A percentile compares a stretch with the other conserved stretches of the same genome.
These are phyloP conservation scores for Blastobotrys indianensis DNA, from an alignment of 1,139 yeast genomes.

Conservation along the genomic window DNA sequence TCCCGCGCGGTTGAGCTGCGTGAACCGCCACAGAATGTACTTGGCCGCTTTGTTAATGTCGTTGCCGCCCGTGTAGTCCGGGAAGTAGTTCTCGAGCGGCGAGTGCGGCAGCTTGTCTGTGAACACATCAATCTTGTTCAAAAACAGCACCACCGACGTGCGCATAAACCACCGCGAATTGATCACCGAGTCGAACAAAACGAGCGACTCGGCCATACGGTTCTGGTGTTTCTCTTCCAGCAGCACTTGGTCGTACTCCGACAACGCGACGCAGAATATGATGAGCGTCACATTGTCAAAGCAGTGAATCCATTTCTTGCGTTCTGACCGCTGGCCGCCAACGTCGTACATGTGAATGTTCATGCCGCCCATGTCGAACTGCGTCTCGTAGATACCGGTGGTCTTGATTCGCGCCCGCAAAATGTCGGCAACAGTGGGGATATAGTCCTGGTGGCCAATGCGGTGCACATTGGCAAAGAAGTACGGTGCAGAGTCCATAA, in stretches of 20 bases:
- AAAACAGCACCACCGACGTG: slow-evolving; percentile 76
- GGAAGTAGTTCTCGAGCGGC: slow-evolving; percentile 78
- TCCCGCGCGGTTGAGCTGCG: slow-evolving; percentile 77
- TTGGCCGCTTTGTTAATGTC: slow-evolving; percentile 92
- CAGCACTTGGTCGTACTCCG: slow-evolving; percentile 84
- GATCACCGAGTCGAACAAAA: slow-evolving; percentile 82
- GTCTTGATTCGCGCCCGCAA: slow-evolving; percentile 87
- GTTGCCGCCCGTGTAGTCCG: slow-evolving; percentile 84
- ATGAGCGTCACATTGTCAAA: slow-evolving; percentile 87
- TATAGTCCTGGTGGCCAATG: slow-evolving; percentile 53
- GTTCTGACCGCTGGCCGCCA: slow-evolving; percentile 90
- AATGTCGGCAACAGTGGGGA: slow-evolving; percentile 72
- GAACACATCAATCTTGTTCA: slow-evolving; percentile 85
- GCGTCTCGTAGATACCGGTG: slow-evolving; percentile 82
- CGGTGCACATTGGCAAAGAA: slow-evolving; percentile 65
- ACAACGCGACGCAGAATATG: slow-evolving; percentile 82
- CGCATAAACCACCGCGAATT: slow-evolving; percentile 93
- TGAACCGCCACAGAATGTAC: slow-evolving; percentile 85
- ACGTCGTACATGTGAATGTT: slow-evolving; percentile 84
- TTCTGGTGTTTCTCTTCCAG: slow-evolving; percentile 69
- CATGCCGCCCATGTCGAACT: slow-evolving; percentile 68
- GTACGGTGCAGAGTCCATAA: slow-evolving; percentile 83
- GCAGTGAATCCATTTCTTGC: slow-evolving; percentile 94
- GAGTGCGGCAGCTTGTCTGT: slow-evolving; percentile 78
- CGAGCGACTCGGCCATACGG: slow-evolving; percentile 77